Base-by-base conservation (phyloP, 306 rosid genomes). In the Quercus agrifolia region DNA sequence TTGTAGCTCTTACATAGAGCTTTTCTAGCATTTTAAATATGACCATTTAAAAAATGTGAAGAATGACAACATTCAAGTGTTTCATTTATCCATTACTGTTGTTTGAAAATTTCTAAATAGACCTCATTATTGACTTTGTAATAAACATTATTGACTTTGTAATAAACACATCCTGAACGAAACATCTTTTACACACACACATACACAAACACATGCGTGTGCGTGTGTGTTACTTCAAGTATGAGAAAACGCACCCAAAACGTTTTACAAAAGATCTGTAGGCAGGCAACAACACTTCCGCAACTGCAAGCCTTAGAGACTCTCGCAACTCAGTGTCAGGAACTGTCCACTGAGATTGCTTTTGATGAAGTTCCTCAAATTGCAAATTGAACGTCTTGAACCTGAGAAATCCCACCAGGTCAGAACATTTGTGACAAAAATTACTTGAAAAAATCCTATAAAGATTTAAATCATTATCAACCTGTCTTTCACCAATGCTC, bases 291-390 rank as follows among this genome's bases (percentile, higher is more conserved):
- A 95, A 84, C 84, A 95, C 94, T 90, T 90, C 97, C 55, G 99
- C 96, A 74, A 95, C 98, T 0, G 98, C 92, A 74, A 95, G 99
- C 85, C 97, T 86, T 44, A 95, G 90, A 81, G 99, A 95, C 81
- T 93, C 99, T 81, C 94, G 93, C 83, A 95, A 86, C 88, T 95
- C 98, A 0, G 89, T 68, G 88, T 95, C 99, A 6, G 94, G 99
- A 79, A 91, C 99, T 4, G 97, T 85, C 99, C 99, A 95, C 75
- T 95, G 97, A 74, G 97, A 95, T 84, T 95, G 99, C 70, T 88
- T 95, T 87, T 93, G 99, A 87, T 95, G 99, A 77, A 93, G 91
- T 58, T 95, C 99, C 90, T 95, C 99, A 73, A 95, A 95, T 80
- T 91, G 93, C 77, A 82, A 12, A 82, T 93, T 95, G 90, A 93